Evolutionary conservation across 2,329 filamentous ascomycete species (phyloP).

Genomic region (Tympanopsis confertula): DNA sequence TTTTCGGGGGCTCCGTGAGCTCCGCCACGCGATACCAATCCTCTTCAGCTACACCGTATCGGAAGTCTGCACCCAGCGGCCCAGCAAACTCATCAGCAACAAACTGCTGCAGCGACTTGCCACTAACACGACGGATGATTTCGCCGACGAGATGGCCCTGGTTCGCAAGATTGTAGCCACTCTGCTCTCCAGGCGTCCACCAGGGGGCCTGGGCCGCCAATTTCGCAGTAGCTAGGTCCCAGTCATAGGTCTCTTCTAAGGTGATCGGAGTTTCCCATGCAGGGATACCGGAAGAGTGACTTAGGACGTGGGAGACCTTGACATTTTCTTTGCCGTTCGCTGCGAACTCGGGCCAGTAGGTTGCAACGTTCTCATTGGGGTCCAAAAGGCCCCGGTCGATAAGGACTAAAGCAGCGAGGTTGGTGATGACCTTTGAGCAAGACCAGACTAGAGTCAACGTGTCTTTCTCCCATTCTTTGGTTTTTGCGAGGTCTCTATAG

Average conservation of each 20-base stretch:
- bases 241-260: constrained; percentile 19
- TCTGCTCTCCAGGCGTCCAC: constrained; percentile 29
- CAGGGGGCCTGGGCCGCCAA: constrained; percentile 26
- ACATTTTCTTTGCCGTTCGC: constrained; percentile 25
- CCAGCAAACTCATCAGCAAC: constrained; percentile 25
- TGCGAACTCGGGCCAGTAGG: constrained; percentile 34
- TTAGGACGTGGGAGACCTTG: constrained; percentile 24
- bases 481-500: constrained; percentile 15
- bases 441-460: constrained; percentile 28
- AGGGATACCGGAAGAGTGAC: constrained; percentile 23
- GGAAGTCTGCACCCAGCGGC: constrained; percentile 31
- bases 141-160: constrained; percentile 30
- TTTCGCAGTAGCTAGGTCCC: constrained; percentile 12
- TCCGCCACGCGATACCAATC: constrained; percentile 26
- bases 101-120: constrained; percentile 28
- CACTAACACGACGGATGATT: constrained; percentile 24
- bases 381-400: constrained; percentile 24
- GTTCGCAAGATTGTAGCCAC: constrained; percentile 26
- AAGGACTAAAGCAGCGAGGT: constrained; percentile 23
- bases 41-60: constrained; percentile 26
- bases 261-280: constrained; percentile 18
- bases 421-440: constrained; percentile 22
- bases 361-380: constrained; percentile 20
- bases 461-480: constrained; percentile 21
- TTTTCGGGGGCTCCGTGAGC: constrained; percentile 11